Evolutionary conservation across 2,329 filamentous ascomycete species (phyloP).

Genomic region (Beauveria caledonica): DNA sequence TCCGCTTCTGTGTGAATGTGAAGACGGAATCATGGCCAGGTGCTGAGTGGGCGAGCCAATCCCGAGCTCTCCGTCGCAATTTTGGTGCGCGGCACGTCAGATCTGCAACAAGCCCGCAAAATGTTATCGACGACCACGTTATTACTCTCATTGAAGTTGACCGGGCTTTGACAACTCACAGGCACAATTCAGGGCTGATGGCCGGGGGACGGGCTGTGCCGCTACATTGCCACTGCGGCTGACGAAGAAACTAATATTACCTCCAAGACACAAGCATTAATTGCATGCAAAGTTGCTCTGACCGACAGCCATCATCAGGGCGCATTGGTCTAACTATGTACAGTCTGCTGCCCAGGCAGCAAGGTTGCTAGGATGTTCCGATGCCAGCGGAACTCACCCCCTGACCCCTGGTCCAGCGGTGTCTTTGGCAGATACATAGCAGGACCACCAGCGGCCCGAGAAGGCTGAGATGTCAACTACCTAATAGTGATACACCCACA

Average conservation of each 20-base stretch:
- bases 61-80: not conserved
- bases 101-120: constrained; percentile 8
- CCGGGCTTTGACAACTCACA: not conserved
- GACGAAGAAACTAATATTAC: not conserved
- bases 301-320: not conserved
- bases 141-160: not conserved
- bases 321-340: not conserved
- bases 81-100: not conserved
- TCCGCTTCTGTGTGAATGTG: not conserved
- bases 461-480: not conserved
- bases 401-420: not conserved
- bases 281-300: not conserved
- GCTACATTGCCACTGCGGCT: not conserved
- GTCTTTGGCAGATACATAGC: not conserved
- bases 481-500: not conserved
- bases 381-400: not conserved
- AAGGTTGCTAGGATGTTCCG: not conserved
- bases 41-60: no score
- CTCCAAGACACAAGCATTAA: not conserved
- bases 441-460: not conserved
- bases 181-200: not conserved
- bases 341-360: not conserved
- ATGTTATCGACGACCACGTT: not conserved
- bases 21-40: not conserved
- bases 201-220: not conserved